Evolutionary conservation across 345 rosid genomes (phyloP).

Genomic region (Dovyalis caffra): DNA sequence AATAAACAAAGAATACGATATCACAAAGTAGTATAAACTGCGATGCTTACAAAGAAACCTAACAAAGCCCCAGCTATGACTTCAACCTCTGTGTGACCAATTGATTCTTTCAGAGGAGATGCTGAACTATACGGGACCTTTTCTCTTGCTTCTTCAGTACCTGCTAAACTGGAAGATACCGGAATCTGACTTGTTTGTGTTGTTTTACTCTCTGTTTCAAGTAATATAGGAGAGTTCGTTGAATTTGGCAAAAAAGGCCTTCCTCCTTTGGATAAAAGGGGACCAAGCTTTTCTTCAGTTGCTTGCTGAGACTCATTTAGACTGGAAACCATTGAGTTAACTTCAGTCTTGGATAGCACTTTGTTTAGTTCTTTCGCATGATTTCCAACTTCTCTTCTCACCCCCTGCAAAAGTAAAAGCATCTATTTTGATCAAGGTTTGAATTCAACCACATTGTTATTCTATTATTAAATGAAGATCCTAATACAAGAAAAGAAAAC

Average conservation of each 20-base stretch:
- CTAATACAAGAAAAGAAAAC: neutral
- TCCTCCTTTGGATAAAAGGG: conserved; percentile 21
- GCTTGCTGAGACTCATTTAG: conserved; percentile 19
- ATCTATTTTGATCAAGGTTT: neutral
- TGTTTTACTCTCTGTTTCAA: conserved; percentile 10
- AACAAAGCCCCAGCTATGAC: conserved; percentile 75
- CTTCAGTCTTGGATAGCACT: conserved; percentile 19
- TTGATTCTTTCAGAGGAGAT: conserved; percentile 69
- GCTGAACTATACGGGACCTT: neutral
- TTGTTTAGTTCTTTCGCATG: conserved; percentile 70
- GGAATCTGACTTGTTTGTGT: conserved; percentile 3
- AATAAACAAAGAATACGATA: neutral
- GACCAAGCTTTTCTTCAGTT: neutral
- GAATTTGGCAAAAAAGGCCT: conserved; percentile 17
- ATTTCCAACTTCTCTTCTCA: conserved; percentile 91
- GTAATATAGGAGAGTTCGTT: conserved; percentile 12
- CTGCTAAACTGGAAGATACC: conserved; percentile 11
- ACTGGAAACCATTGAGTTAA: conserved; percentile 10
- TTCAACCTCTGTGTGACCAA: conserved; percentile 85
- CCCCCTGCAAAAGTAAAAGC: conserved; percentile 51
- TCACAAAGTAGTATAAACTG: conserved; percentile 34
- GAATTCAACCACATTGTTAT: neutral
- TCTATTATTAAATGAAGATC: neutral
- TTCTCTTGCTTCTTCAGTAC: conserved; percentile 22
- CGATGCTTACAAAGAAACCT: conserved; percentile 61